Base-by-base conservation (phyloP, 2,329 filamentous ascomycete species). In the Nigrospora sphaerica region DNA sequence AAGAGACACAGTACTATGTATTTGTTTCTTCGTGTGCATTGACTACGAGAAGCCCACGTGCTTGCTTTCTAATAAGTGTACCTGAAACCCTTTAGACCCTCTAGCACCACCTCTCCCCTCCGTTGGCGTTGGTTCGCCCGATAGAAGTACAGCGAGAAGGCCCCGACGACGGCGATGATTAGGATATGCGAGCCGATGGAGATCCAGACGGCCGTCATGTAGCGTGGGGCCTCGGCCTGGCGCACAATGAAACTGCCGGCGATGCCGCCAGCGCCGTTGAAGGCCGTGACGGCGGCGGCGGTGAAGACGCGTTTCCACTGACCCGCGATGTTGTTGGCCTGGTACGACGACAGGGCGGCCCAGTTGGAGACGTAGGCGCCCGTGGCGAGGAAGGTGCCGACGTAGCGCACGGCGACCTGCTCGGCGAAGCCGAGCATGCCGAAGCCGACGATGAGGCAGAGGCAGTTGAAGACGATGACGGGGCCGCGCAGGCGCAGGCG, bases 281-380 rank as follows among this genome's bases (percentile, higher is more conserved):
- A 74, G 10, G 78, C 79, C 12, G 78, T 77, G 3, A 83, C 73
- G 0, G 74, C 71, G 1, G 80, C 81, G 0, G 80, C 78, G 0
- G 78, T 77, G 40, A 80, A 81, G 2, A 74, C 79, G 31, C 80
- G 69, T 61, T 83, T 84, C 80, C 80, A 85, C 55, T 84, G 80
- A 0, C 78, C 78, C 1, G 74, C 70, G 37, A 83, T 71, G 51
- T 82, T 85, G 58, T 82, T 84, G 14, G 77, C 74, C 56, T 80
- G 75, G 52, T 81, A 83, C 0, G 79, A 74, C 44, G 77, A 81
- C 51, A 86, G 65, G 0, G 80, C 82, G 0, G 83, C 81, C 81
- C 82, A 86, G 52, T 86, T 86, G 4, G 76, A 79, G 4, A 86
- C 73, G 52, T 85, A 86, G 1, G 82, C 81, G 0, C 83, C 83